These are phyloP conservation scores for Fusarium bulbicola DNA, from an alignment of 2,329 filamentous ascomycete genomes.

Conservation along the genomic window DNA sequence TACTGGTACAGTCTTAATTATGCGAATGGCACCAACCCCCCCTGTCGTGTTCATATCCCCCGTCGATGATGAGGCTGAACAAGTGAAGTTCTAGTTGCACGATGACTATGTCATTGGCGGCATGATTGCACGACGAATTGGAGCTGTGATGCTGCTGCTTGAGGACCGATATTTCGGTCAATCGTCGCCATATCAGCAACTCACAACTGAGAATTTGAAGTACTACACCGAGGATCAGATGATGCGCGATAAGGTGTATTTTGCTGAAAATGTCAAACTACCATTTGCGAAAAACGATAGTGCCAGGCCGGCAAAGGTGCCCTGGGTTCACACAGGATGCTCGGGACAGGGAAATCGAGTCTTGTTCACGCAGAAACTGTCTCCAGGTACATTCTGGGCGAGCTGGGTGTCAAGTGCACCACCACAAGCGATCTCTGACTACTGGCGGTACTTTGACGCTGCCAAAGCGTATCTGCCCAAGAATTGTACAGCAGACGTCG, in stretches of 20 bases:
- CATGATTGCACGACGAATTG: constrained; percentile 1
- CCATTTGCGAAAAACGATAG: not conserved
- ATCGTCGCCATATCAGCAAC: not conserved
- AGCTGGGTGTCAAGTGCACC: not conserved
- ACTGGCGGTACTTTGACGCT: constrained; percentile 4
- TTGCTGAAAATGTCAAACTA: not conserved
- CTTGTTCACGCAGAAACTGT: not conserved
- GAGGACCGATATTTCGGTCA: constrained; percentile 1
- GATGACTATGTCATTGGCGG: constrained; percentile 11
- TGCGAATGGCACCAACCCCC: not conserved
- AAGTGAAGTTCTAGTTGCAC: not conserved
- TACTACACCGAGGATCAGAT: constrained; percentile 2
- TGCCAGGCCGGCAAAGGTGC: not conserved
- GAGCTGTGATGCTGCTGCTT: not conserved
- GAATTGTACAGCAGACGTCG: not conserved
- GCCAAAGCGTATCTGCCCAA: constrained; percentile 2
- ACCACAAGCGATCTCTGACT: not conserved
- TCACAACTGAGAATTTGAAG: not conserved
- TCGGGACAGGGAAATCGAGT: not conserved
- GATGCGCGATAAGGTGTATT: constrained; percentile 1
- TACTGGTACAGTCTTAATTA: constrained; percentile 11
- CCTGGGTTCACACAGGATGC: constrained; percentile 4
- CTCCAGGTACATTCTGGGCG: not conserved
- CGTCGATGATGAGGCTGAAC: not conserved
- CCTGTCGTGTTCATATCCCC: not conserved